Conservation (phyloP, 139 green algal genomes). For the Axilococcus clingmanii region DNA sequence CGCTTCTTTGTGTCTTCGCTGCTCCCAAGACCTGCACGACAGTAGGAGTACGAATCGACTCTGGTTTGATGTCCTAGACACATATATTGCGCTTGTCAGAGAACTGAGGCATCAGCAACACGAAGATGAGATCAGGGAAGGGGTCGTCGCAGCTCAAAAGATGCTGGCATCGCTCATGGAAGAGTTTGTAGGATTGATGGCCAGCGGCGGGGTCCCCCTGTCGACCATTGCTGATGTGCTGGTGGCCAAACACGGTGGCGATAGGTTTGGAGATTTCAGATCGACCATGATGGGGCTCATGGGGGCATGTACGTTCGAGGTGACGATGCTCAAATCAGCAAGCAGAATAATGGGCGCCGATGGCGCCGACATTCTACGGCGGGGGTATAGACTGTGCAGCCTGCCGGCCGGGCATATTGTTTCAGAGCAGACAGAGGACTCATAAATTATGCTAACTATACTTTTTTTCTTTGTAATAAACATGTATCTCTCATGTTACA, state of each 20-base stretch:
- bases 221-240: conserved; percentile 27
- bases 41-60: too few species aligned
- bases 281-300: conserved; percentile 35
- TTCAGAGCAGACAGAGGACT: too few species aligned
- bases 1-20: conserved; percentile 3
- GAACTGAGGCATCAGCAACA: background rate
- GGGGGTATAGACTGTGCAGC: background rate
- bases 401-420: too few species aligned
- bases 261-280: conserved; percentile 37
- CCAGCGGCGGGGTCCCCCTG: conserved; percentile 34
- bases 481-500: too few species aligned
- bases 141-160: background rate
- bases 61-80: conserved; percentile 2
- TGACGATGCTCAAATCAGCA: conserved; percentile 29
- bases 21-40: conserved; percentile 2
- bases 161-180: conserved; percentile 28
- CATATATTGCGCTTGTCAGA: background rate
- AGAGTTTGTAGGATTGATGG: conserved; percentile 36
- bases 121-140: background rate
- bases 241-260: conserved; percentile 19
- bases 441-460: too few species aligned
- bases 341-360: conserved; percentile 20
- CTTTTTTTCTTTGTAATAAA: too few species aligned
- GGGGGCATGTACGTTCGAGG: conserved; percentile 29
- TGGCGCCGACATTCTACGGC: background rate